Evolutionary conservation across 768 basidiomycete species (phyloP).

Genomic region (Dendrothele bispora): DNA sequence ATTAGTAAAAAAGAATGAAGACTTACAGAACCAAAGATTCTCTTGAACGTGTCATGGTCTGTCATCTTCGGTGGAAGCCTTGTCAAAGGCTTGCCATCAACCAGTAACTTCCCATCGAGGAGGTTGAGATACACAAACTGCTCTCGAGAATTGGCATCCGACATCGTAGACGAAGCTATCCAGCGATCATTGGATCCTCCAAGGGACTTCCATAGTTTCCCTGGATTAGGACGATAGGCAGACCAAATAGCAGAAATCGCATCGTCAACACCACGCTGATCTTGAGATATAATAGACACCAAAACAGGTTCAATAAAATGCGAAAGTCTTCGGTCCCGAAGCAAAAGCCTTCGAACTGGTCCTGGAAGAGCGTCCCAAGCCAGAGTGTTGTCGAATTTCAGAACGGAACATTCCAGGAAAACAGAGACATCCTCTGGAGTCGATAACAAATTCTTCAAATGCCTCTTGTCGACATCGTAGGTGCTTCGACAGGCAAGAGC

Average conservation of each 20-base stretch:
- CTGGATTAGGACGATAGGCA: constrained; percentile 14
- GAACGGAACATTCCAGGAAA: constrained; percentile 31
- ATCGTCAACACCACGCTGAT: constrained; percentile 3
- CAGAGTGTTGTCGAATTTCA: constrained; percentile 26
- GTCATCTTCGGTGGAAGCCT: constrained; percentile 34
- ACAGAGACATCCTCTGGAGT: constrained; percentile 21
- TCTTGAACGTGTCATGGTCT: constrained; percentile 29
- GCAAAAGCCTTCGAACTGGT: neutral
- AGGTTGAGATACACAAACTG: constrained; percentile 44
- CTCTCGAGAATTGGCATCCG: too few relatives aligned
- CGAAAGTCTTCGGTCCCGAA: too few relatives aligned
- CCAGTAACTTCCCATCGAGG: constrained; percentile 38
- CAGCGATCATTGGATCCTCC: constrained; percentile 25
- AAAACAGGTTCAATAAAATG: too few relatives aligned
- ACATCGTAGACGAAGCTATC: constrained; percentile 22
- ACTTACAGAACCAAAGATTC: constrained; percentile 36
- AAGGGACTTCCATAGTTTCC: constrained; percentile 19
- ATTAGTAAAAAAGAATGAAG: too few relatives aligned
- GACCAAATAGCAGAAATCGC: constrained; percentile 14
- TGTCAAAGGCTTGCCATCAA: constrained; percentile 40
- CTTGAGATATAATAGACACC: too few relatives aligned
- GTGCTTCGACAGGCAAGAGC: constrained; percentile 41
- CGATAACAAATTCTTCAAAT: neutral
- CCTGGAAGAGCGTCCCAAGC: neutral
- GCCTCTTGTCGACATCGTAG: constrained; percentile 30